These are phyloP conservation scores for Fusarium domesticum DNA, from an alignment of 2,329 filamentous ascomycete genomes.

Conservation along the genomic window DNA sequence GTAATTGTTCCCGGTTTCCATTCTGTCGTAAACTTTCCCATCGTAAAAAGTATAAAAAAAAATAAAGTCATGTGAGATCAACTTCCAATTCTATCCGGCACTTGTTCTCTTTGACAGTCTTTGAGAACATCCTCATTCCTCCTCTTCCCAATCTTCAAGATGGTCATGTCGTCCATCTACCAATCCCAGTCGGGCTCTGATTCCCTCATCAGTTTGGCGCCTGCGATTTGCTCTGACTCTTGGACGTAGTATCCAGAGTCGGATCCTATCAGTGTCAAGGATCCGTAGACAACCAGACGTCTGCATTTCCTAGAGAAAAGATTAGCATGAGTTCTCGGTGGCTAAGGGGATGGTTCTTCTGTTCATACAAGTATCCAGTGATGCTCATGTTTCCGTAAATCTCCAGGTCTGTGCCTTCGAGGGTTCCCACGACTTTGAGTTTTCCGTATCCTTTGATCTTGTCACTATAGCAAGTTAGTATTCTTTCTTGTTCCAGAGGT, in stretches of 20 bases:
- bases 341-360: slow-evolving; percentile 5
- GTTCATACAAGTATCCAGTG: slow-evolving; percentile 41
- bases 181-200: slow-evolving; percentile 42
- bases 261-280: slow-evolving; percentile 45
- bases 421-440: slow-evolving; percentile 42
- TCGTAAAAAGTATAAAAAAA: too few species aligned
- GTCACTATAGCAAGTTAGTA: slow-evolving; percentile 32
- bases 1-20: too few species aligned
- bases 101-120: background rate
- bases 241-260: slow-evolving; percentile 43
- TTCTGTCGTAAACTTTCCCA: too few species aligned
- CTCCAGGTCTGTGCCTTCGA: slow-evolving; percentile 44
- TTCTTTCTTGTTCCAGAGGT: slow-evolving; percentile 1
- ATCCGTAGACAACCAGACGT: slow-evolving; percentile 44
- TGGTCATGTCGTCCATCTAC: slow-evolving; percentile 11
- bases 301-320: slow-evolving; percentile 38
- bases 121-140: background rate
- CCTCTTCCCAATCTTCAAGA: too few species aligned
- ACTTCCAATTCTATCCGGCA: too few species aligned
- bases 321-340: slow-evolving; percentile 4
- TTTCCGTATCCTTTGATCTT: slow-evolving; percentile 48
- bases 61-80: too few species aligned
- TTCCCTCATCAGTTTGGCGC: slow-evolving; percentile 42
- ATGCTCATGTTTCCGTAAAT: slow-evolving; percentile 47
- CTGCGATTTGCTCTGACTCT: slow-evolving; percentile 42